Percentiles rank a stretch among this genome's conserved stretches.
Evolutionary conservation across 179 eudicot species (phyloP).

Genomic region (Sideroxylon spinosum): DNA sequence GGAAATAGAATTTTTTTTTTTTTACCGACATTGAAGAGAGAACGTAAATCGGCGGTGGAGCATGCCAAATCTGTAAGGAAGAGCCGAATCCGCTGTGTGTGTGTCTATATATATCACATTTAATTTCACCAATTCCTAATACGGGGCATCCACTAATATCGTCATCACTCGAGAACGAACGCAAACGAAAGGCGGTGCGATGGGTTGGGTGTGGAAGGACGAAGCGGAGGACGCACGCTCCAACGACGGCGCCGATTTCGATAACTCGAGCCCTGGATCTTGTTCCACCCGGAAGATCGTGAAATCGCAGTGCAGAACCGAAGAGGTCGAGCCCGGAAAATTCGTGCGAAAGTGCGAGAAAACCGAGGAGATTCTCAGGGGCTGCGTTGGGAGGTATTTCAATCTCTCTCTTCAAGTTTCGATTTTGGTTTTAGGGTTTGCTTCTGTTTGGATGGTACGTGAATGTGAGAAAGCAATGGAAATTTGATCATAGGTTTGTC

Average conservation of each 20-base stretch:
- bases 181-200: constrained; percentile 10
- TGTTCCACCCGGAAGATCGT: constrained; percentile 65
- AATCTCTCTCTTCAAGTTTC: not conserved
- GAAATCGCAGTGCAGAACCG: constrained; percentile 67
- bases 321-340: constrained; percentile 84
- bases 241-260: constrained; percentile 7
- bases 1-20: too few relatives aligned
- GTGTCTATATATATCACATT: too few relatives aligned
- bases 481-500: not conserved
- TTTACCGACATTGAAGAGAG: too few relatives aligned
- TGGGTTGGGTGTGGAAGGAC: constrained; percentile 87
- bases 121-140: too few relatives aligned
- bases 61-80: too few relatives aligned
- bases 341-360: constrained; percentile 77
- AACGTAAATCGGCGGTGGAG: too few relatives aligned
- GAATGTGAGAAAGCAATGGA: not conserved
- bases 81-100: too few relatives aligned
- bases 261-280: constrained; percentile 15
- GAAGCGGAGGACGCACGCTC: constrained; percentile 23
- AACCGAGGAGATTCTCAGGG: constrained; percentile 61
- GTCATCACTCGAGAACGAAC: not conserved
- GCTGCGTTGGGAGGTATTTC: constrained; percentile 69
- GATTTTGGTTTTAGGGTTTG: too few relatives aligned
- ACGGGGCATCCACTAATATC: too few relatives aligned
- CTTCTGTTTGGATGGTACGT: not conserved